These are phyloP conservation scores for Ascochyta clinopodiicola DNA, from an alignment of 2,329 filamentous ascomycete genomes.

Conservation along the genomic window DNA sequence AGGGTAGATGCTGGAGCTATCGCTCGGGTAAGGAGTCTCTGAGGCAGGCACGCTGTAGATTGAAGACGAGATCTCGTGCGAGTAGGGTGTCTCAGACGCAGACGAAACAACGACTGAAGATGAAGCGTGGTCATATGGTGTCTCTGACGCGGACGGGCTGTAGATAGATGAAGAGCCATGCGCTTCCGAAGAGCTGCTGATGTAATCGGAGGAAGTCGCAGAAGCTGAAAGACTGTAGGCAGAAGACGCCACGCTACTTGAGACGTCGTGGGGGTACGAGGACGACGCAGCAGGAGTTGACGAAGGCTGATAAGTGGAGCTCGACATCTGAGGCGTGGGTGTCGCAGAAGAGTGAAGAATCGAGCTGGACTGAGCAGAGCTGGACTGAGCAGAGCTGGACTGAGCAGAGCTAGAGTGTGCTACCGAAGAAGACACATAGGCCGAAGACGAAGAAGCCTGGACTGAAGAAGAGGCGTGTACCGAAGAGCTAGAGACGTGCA, in stretches of 20 bases:
- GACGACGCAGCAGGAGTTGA: slow-evolving; percentile 1
- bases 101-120: background rate
- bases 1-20: slow-evolving; percentile 1
- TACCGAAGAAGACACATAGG: background rate
- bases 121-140: background rate
- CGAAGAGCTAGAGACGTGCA: background rate
- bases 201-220: background rate
- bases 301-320: slow-evolving; percentile 8
- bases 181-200: too few species aligned
- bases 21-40: background rate
- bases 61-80: background rate
- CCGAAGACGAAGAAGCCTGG: background rate
- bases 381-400: slow-evolving; percentile 7
- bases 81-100: background rate
- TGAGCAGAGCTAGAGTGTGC: background rate
- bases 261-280: background rate
- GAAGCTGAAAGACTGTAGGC: background rate
- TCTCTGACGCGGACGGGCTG: background rate
- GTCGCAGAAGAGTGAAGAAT: slow-evolving; percentile 2
- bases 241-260: slow-evolving; percentile 6
- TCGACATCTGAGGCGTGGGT: background rate
- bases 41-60: background rate
- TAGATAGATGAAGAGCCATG: background rate
- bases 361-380: too few species aligned
- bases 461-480: background rate